Evolutionary conservation across 2,329 filamentous ascomycete genomes (phyloP).

Genomic region (Dactylonectria estremocensis): DNA sequence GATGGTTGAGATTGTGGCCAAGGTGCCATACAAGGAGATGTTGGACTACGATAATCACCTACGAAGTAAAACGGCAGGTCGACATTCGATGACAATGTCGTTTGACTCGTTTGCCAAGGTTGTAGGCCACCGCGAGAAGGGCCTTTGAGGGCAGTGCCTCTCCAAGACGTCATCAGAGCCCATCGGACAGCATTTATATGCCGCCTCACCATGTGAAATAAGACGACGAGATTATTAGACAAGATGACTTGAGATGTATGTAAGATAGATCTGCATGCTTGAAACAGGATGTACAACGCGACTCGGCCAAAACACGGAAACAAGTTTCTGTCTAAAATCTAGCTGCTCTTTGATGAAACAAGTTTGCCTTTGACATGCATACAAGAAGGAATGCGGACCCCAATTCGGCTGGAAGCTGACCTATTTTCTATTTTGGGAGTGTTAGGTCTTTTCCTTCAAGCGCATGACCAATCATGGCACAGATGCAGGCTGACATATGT

Average conservation of each 20-base stretch:
- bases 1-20: slow-evolving; percentile 80
- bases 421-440: slow-evolving; percentile 15
- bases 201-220: neutral
- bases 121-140: slow-evolving; percentile 68
- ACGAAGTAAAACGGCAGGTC: slow-evolving; percentile 88
- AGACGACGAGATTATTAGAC: neutral
- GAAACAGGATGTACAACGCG: neutral
- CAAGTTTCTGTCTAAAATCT: neutral
- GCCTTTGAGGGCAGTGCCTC: slow-evolving; percentile 47
- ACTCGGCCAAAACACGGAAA: neutral
- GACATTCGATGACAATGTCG: slow-evolving; percentile 74
- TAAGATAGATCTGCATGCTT: neutral
- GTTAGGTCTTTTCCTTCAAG: neutral
- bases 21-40: slow-evolving; percentile 96
- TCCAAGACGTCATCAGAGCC: neutral
- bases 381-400: neutral
- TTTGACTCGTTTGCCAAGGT: slow-evolving; percentile 72
- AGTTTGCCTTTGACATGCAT: neutral
- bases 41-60: slow-evolving; percentile 93
- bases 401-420: neutral
- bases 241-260: slow-evolving; percentile 1
- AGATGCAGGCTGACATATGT: slow-evolving; percentile 17
- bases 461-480: slow-evolving; percentile 5
- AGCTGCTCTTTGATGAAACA: neutral
- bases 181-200: neutral